Base-by-base conservation (phyloP, 345 rosid species). In the Balakata baccata region DNA sequence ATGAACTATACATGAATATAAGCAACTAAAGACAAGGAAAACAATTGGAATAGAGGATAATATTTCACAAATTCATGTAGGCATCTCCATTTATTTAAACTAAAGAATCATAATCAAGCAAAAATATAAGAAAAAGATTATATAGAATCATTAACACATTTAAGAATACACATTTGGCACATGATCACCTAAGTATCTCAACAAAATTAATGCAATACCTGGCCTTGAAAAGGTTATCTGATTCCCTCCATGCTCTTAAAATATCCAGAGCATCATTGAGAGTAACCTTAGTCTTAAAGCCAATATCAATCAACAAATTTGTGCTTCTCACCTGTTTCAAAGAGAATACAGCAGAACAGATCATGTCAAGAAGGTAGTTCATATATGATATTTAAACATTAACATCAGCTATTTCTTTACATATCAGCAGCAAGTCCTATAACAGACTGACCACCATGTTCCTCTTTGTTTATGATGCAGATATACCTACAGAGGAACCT, bases 261-360 rank as follows among this genome's bases (percentile, higher is more conserved):
- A 87, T 81, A 69, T 87, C 82, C 72, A 88, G 79, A 22, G 84
- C 83, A 82, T 92, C 98, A 64, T 80, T 78, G 43, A 89, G 69
- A 63, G 83, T 71, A 75, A 94, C 96, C 79, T 84, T 81, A 61
- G 94, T 87, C 86, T 87, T 94, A 64, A 92, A 88, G 75, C 92
- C 97, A 76, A 92, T 79, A 81, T 84, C 89, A 68, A 68, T 68
- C 57, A 89, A 70, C 67, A 94, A 79, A 67, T 84, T 88, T 69
- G 54, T 82, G 82, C 90, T 92, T 82, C 75, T 85, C 74, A 92
- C 87, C 97, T 94, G 88, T 76, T 85, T 54, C 71, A 80, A 38
- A 72, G 70, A 71, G 64, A 50, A 72, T 41, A 72, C 25, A 69
- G 68, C 66, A 75, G 1, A 56, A 62, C 39, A 56, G 18, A 68